Evolutionary conservation across 1,284 basidiomycete genomes (phyloP), one percentile per base, ranked within the genome.

Genomic region (Rhizoctonia solani): DNA sequence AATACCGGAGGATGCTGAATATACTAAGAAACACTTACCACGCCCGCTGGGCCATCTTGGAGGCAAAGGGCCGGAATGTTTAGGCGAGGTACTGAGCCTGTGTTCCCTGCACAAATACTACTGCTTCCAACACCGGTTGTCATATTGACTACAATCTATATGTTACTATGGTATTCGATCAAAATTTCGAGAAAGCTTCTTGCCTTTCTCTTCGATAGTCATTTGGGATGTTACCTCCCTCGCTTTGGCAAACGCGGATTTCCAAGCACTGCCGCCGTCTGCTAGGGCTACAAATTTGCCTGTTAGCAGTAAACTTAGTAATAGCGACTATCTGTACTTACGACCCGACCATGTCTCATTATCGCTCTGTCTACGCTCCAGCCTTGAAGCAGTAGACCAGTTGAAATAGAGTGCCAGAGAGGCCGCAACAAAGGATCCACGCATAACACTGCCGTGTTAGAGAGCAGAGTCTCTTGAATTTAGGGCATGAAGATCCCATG

Each of bases 21-120:
- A 39, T 32, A 21, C 19, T 8, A 23, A 9, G 23, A 27, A 21
- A 30, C 8, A 61, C 50, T 39, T 8, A 58, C 81, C 32, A 85
- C 79, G 34, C 83, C 83, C 14, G 82, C 74, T 27, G 82, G 86
- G 19, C 84, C 82, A 71, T 87, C 85, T 77, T 86, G 72, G 75
- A 77, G 74, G 74, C 90, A 92, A n/a, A 91, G 75, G 11, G 87
- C 86, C 1, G 87, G 86, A 37, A 79, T 80, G 61, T 74, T 74
- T 1, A 77, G 77, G 2, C 77, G 71, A 5, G 76, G 73, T 4
- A 80, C 75, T 37, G 76, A 53, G 5, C 55, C 59, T 11, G 67
- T 70, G 50, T 68, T 70, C 23, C 69, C 69, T n/a, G 52, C 69
- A 32, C 69, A 69, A 11, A 75, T 75, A 1, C 77, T 52, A 41